A percentile compares a stretch with the other conserved stretches of the same genome.
Evolutionary conservation across 495 filamentous ascomycete genomes (phyloP).

Genomic region (Apiosordaria backusii): DNA sequence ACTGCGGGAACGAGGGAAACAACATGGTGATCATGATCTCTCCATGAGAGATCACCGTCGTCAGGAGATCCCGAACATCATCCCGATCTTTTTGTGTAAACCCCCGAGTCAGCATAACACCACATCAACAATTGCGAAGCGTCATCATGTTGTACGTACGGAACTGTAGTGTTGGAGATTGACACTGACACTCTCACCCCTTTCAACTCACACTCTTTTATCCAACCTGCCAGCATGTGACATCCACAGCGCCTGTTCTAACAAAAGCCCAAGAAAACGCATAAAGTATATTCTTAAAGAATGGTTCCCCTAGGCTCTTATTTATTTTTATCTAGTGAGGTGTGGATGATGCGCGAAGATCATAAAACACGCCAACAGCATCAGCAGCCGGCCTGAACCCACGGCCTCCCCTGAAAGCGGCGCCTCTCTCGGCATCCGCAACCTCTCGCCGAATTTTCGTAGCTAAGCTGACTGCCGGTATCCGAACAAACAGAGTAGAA

Average conservation of each 20-base stretch:
- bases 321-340: neutral
- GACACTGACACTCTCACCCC: neutral
- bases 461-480: neutral
- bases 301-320: neutral
- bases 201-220: neutral
- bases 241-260: neutral
- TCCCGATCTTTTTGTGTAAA: neutral
- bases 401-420: neutral
- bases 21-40: neutral
- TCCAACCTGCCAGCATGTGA: neutral
- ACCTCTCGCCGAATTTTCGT: neutral
- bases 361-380: neutral
- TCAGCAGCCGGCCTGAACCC: neutral
- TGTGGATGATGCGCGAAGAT: neutral
- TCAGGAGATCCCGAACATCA: neutral
- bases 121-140: neutral
- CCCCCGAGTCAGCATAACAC: too few species aligned
- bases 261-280: neutral
- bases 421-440: neutral
- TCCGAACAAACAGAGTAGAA: too few species aligned
- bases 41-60: neutral
- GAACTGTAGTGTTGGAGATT: too few species aligned
- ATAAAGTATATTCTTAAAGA: neutral
- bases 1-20: neutral
- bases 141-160: too few species aligned